Base-by-base conservation (phyloP, 768 basidiomycete species). In the Auricularia heimuer region DNA sequence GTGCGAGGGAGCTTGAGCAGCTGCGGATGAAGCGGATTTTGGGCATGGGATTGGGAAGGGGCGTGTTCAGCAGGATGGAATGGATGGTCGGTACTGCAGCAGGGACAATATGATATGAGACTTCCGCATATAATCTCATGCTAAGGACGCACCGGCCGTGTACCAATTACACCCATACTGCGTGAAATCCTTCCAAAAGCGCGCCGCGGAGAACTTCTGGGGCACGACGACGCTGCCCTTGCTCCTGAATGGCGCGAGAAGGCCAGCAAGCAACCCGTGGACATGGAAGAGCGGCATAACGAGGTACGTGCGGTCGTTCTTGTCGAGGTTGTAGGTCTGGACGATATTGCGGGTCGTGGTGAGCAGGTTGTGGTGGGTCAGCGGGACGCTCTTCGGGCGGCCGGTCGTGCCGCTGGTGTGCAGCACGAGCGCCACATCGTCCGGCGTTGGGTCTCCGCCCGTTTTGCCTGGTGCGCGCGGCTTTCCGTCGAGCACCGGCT, bases 281-380 rank as follows among this genome's bases (percentile, higher is more conserved):
- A 85, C 83, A 67, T 84, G 83, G 74, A 84, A 85, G 29, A 83
- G 75, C 54, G 83, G 83, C 85, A 82, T 83, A 76, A 82, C 75
- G 36, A 76, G 72, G 68, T 74, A 73, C 10, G 70, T 72, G 3
- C 71, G 61, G 58, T 76, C 75, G 8, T 62, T 33, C 1, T 71
- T 65, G 14, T 73, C 69, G 37, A 76, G 72, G 18, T 70, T 68
- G 66, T 76, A 76, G 6, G 75, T 75, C 24, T 71, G 64, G 54
- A 72, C 64, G 64, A 76, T 73, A 64, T 76, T 76, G 12, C 64
- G 54, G 42, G 74, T 70, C 0, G 75, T 75, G 1, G 72, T 71
- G 61, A 74, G 45, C 10, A 76, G 68, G 68, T 76, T 76, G 44
- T 71, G 67, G 62, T 76, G 75, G 34, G 72, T 70, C 16, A 75